Percentiles rank a stretch among this genome's conserved stretches.
Conservation (phyloP, 805 yeast genomes). For the Lipomyces sp. region DNA sequence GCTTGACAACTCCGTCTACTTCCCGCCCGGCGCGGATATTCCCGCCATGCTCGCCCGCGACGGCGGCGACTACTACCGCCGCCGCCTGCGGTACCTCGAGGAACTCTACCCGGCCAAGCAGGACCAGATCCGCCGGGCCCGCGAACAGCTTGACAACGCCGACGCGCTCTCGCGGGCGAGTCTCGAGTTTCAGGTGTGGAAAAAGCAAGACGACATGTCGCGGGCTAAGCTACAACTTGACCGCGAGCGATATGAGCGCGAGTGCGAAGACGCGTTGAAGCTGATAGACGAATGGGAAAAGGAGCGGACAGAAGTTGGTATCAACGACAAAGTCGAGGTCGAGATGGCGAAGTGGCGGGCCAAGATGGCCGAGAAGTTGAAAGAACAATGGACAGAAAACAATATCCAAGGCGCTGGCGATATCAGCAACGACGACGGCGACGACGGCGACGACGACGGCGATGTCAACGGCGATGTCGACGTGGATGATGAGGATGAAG, state of each 20-base stretch:
- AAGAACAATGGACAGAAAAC: constrained; percentile 14
- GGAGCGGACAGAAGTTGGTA: constrained; percentile 24
- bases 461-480: too few relatives aligned
- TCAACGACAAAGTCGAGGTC: constrained; percentile 17
- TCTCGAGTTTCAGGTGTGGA: constrained; percentile 22
- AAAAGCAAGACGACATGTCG: constrained; percentile 13
- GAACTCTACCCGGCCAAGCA: constrained; percentile 7
- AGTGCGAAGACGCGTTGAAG: constrained; percentile 10
- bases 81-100: constrained; percentile 14
- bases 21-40: constrained; percentile 24
- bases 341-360: constrained; percentile 25
- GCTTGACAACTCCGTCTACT: constrained; percentile 20
- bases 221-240: constrained; percentile 22
- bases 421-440: too few relatives aligned
- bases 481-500: too few relatives aligned
- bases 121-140: constrained; percentile 7
- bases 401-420: too few relatives aligned
- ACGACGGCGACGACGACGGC: too few relatives aligned
- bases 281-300: constrained; percentile 18
- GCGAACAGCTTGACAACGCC: constrained; percentile 16
- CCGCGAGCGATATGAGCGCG: constrained; percentile 24
- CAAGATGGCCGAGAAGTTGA: constrained; percentile 15
- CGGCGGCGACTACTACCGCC: constrained; percentile 13
- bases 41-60: constrained; percentile 12
- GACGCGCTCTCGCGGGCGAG: constrained; percentile 12